These are phyloP conservation scores for Debaryomyces tyrocola DNA, from an alignment of 805 yeast genomes.

Conservation along the genomic window DNA sequence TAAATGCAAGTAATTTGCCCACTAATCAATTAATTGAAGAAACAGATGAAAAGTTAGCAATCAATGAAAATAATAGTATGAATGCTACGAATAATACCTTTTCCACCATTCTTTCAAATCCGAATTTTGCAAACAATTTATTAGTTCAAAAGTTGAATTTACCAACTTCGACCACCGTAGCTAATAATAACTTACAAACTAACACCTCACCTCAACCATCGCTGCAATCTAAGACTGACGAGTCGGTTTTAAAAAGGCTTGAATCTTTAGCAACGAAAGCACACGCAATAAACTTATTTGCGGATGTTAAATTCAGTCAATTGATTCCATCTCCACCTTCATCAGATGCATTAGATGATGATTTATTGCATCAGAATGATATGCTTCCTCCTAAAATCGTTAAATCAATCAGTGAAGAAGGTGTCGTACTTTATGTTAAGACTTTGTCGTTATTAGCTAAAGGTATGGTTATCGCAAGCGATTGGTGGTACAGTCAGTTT, in stretches of 20 bases:
- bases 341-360: conserved; percentile 38
- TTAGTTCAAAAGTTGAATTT: conserved; percentile 33
- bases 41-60: conserved; percentile 6
- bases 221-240: conserved; percentile 26
- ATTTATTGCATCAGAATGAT: conserved; percentile 37
- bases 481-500: conserved; percentile 75
- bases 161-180: conserved; percentile 26
- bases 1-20: conserved; percentile 4
- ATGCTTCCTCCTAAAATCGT: conserved; percentile 57
- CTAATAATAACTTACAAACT: conserved; percentile 7
- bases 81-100: conserved; percentile 7
- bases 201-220: conserved; percentile 20
- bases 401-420: conserved; percentile 73
- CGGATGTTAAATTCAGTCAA: conserved; percentile 87
- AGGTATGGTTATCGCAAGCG: conserved; percentile 83
- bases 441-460: conserved; percentile 76
- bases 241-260: conserved; percentile 44
- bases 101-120: conserved; percentile 23
- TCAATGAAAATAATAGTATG: neutral
- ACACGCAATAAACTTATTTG: conserved; percentile 83
- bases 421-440: conserved; percentile 81
- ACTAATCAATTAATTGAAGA: conserved; percentile 10
- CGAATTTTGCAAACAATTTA: conserved; percentile 35
- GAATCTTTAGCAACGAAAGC: conserved; percentile 87
- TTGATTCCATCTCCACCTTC: conserved; percentile 74